Base-by-base conservation (phyloP, 140 eudicot genomes). In the Flaveria floridana region DNA sequence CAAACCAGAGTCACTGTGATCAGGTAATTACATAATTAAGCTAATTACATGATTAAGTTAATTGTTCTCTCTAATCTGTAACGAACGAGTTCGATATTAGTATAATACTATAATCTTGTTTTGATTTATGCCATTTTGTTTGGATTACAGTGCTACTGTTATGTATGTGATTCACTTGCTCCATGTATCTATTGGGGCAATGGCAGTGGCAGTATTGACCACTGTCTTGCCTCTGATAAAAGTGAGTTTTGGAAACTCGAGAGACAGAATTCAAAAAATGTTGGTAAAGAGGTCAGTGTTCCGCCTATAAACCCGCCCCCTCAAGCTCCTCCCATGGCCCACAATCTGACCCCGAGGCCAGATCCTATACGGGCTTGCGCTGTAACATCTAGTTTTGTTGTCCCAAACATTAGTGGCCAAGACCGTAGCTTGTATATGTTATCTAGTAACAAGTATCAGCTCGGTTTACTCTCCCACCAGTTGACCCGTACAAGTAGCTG, bases 91-190 rank as follows among this genome's bases (percentile, higher is more conserved):
- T 62, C 20, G 4, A 62, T 28, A 57, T 57, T 57, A 57, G 64
- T 48, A 48, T 15, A 4, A 15, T 19, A 4, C 4, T 63, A 44
- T 65, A 30, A 34, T 42, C 28, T 44, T 63, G 14, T 20, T 75
- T n/a, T 67, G n/a, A 67, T 79, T 34, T 47, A 34, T 26, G 14
- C 50, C 42, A 70, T 67, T 57, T 59, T 4, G 52, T 72, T 41
- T 37, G 8, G 68, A 57, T 76, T 77, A 46, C 96, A 94, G 97
- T 94, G 99, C 82, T 96, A 94, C 79, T 94, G 99, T 80, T 93
- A 88, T 77, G 97, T 93, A 61, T 93, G 98, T 77, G 96, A 94
- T 85, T 77, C 88, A 57, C 80, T 89, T 75, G 96, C 99, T 76
- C 99, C 99, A 26, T 90, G 99, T 76, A 37, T 76, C 76, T 73